Evolutionary conservation across 345 rosid genomes (phyloP).

Genomic region (Populus tremula): DNA sequence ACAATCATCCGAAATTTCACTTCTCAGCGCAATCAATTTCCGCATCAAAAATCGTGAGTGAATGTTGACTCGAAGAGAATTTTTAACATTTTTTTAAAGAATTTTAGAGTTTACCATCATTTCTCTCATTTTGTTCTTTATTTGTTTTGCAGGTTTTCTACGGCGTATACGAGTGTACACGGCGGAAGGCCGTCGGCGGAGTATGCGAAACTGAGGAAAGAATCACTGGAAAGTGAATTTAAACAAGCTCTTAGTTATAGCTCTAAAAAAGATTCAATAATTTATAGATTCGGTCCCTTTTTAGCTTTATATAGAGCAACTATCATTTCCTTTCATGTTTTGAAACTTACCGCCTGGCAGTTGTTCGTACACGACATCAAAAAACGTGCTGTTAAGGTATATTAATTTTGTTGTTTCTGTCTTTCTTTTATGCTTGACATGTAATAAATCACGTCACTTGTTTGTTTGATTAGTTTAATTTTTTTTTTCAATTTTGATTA

Average conservation of each 20-base stretch:
- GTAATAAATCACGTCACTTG: background rate
- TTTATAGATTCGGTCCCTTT: slow-evolving; percentile 74
- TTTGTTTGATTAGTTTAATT: background rate
- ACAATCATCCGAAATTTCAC: slow-evolving; percentile 19
- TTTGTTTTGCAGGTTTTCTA: slow-evolving; percentile 50
- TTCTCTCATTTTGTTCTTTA: background rate
- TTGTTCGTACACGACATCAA: slow-evolving; percentile 61
- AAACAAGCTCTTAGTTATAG: slow-evolving; percentile 64
- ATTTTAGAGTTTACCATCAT: background rate
- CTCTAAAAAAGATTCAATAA: slow-evolving; percentile 56
- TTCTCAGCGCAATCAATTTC: background rate
- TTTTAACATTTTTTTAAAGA: background rate
- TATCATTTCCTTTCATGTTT: slow-evolving; percentile 69
- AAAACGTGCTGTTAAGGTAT: slow-evolving; percentile 74
- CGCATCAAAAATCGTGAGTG: background rate
- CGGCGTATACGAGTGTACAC: slow-evolving; percentile 65
- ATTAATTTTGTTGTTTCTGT: background rate
- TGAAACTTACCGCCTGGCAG: slow-evolving; percentile 73
- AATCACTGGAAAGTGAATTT: slow-evolving; percentile 91
- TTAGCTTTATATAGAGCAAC: slow-evolving; percentile 89
- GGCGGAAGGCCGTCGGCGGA: slow-evolving; percentile 77
- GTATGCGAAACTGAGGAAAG: slow-evolving; percentile 87
- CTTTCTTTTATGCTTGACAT: background rate
- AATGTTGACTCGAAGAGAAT: no score
- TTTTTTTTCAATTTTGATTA: background rate